Conservation (phyloP, 2,329 filamentous ascomycete species). For the Cryoendolithus antarcticus region DNA sequence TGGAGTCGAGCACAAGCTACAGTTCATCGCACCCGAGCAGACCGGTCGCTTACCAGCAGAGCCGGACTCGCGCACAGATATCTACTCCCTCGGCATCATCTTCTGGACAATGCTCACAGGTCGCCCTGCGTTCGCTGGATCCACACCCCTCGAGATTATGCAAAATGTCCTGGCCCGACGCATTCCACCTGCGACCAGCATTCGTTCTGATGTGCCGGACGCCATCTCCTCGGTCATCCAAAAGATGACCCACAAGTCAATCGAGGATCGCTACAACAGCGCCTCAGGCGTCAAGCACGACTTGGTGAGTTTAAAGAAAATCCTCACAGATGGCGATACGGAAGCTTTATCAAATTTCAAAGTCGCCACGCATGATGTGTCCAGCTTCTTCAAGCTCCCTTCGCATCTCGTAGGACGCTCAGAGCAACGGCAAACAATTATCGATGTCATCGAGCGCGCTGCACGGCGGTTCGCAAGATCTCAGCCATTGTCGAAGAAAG, state of each 20-base stretch:
- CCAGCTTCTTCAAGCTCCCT: constrained; percentile 82
- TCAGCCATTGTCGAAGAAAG: constrained; percentile 24
- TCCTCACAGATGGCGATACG: constrained; percentile 63
- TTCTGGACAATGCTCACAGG: constrained; percentile 81
- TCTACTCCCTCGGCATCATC: constrained; percentile 79
- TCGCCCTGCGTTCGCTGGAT: constrained; percentile 65
- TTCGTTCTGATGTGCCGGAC: constrained; percentile 74
- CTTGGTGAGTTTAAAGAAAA: constrained; percentile 57
- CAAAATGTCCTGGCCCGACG: constrained; percentile 74
- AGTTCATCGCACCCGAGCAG: constrained; percentile 89
- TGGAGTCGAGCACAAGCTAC: constrained; percentile 76
- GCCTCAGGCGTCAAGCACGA: constrained; percentile 78
- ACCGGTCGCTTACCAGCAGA: constrained; percentile 87
- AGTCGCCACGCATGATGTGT: constrained; percentile 74
- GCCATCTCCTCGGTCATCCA: constrained; percentile 72
- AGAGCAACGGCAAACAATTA: constrained; percentile 56
- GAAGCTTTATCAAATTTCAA: constrained; percentile 59
- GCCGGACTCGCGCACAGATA: constrained; percentile 83
- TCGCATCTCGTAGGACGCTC: constrained; percentile 68
- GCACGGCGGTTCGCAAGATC: constrained; percentile 46
- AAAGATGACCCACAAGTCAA: constrained; percentile 82
- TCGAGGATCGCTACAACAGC: constrained; percentile 80
- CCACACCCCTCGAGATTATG: constrained; percentile 76
- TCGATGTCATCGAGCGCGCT: constrained; percentile 65
- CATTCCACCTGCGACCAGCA: constrained; percentile 62